These are phyloP conservation scores for Blastobotrys persicus DNA, from an alignment of 1,139 yeast species.

Conservation along the genomic window DNA sequence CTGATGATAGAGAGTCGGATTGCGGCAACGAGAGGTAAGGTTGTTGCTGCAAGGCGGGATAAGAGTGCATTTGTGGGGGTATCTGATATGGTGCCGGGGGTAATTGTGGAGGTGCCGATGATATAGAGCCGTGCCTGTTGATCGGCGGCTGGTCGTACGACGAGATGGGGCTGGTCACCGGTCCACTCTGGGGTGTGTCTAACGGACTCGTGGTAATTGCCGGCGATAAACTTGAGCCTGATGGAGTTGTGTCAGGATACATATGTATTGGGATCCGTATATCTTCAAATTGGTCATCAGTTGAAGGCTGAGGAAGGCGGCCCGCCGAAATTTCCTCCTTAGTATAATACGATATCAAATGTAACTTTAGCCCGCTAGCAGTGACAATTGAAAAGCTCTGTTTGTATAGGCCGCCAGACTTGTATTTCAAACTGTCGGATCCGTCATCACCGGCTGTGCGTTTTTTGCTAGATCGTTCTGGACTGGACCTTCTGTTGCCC, in stretches of 20 bases:
- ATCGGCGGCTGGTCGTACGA: neutral
- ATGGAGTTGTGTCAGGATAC: conserved; percentile 39
- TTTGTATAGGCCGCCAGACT: conserved; percentile 52
- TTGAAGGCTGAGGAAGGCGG: conserved; percentile 41
- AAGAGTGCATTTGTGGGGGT: neutral
- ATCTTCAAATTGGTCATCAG: conserved; percentile 39
- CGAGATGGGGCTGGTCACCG: conserved; percentile 1
- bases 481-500: conserved; percentile 22
- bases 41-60: neutral
- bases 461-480: conserved; percentile 16
- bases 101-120: neutral
- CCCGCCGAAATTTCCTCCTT: conserved; percentile 36
- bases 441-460: conserved; percentile 12
- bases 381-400: conserved; percentile 57
- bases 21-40: neutral
- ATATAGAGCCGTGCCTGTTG: neutral
- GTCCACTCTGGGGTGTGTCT: neutral
- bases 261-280: conserved; percentile 39
- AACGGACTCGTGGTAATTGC: conserved; percentile 28
- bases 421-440: conserved; percentile 38
- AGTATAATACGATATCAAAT: conserved; percentile 53
- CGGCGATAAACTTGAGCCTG: conserved; percentile 30
- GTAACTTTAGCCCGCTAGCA: conserved; percentile 50
- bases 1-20: neutral
- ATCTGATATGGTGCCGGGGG: neutral